phyloP scores from a whole-genome alignment of 306 rosid genomes.

The Hylodesmum podocarpum region DNA sequence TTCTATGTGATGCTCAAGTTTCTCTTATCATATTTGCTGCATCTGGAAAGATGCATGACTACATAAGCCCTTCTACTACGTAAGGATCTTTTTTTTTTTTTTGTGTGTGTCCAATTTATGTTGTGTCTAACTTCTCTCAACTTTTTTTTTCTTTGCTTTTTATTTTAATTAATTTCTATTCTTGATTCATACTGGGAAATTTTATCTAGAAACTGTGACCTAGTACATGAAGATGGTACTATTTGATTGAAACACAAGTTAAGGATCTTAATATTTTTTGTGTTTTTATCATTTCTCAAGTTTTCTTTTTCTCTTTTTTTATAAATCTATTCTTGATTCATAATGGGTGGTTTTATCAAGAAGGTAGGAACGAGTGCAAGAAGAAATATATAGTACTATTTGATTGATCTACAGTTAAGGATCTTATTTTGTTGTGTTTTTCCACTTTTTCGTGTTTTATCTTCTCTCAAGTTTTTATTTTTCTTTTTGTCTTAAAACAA shows the following conservation, averaged over 20 bases:
- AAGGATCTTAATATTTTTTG: not conserved
- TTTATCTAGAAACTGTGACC: too few relatives aligned
- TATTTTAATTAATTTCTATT: too few relatives aligned
- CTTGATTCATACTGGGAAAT: too few relatives aligned
- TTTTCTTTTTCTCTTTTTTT: not conserved
- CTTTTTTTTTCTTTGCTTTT: too few relatives aligned
- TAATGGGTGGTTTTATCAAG: not conserved
- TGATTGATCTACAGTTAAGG: too few relatives aligned
- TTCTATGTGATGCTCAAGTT: slow-evolving; percentile 78
- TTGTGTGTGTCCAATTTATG: too few relatives aligned
- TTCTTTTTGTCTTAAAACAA: too few relatives aligned
- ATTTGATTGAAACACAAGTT: too few relatives aligned
- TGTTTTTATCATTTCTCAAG: not conserved
- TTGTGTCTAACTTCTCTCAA: not conserved
- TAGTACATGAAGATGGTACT: too few relatives aligned
- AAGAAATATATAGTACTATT: too few relatives aligned
- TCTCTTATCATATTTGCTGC: slow-evolving; percentile 55
- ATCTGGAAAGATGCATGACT: slow-evolving; percentile 62
- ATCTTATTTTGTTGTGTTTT: not conserved
- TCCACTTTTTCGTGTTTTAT: too few relatives aligned
- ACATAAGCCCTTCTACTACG: slow-evolving; percentile 62
- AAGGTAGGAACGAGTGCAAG: too few relatives aligned
- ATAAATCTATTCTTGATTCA: not conserved
- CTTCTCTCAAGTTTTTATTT: not conserved
- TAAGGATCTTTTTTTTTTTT: slow-evolving; percentile 17